Evolutionary conservation across 768 basidiomycete genomes (phyloP).

Genomic region (Psilocybe cubensis): DNA sequence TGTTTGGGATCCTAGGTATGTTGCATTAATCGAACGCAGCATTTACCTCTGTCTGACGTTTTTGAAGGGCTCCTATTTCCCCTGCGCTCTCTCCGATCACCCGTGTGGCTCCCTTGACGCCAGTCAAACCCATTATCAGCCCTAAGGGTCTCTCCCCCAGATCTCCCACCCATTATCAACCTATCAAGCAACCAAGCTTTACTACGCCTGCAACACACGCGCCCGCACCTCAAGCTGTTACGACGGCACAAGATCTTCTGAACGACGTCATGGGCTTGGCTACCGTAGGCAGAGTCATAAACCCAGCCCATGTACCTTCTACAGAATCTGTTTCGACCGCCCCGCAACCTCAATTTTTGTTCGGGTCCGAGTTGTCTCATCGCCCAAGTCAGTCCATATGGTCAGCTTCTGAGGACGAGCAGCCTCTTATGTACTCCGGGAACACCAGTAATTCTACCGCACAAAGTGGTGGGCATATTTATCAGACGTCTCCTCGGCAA

Average conservation of each 20-base stretch:
- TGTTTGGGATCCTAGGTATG: slow-evolving; percentile 72
- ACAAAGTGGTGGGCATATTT: slow-evolving; percentile 29
- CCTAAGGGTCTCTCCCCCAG: slow-evolving; percentile 31
- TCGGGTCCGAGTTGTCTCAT: slow-evolving; percentile 51
- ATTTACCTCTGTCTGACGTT: not conserved
- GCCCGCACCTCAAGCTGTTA: slow-evolving; percentile 38
- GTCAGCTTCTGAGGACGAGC: slow-evolving; percentile 62
- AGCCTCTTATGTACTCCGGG: slow-evolving; percentile 37
- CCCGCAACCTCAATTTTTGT: slow-evolving; percentile 49
- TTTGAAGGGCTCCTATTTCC: slow-evolving; percentile 30
- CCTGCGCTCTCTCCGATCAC: slow-evolving; percentile 36
- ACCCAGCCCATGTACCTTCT: slow-evolving; percentile 3
- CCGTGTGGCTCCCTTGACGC: slow-evolving; percentile 37
- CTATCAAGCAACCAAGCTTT: slow-evolving; percentile 13
- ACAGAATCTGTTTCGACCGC: slow-evolving; percentile 30
- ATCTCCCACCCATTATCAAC: slow-evolving; percentile 34
- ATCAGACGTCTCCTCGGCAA: slow-evolving; percentile 33
- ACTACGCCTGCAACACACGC: slow-evolving; percentile 20
- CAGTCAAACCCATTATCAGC: slow-evolving; percentile 34
- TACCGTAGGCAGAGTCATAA: slow-evolving; percentile 15
- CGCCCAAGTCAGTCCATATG: slow-evolving; percentile 63
- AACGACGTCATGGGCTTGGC: slow-evolving; percentile 52
- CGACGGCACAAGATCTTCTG: slow-evolving; percentile 71
- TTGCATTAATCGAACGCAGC: not conserved
- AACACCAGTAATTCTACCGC: slow-evolving; percentile 12